Conservation (phyloP, 116 monocot genomes). For the Phalaenopsis hybrid region DNA sequence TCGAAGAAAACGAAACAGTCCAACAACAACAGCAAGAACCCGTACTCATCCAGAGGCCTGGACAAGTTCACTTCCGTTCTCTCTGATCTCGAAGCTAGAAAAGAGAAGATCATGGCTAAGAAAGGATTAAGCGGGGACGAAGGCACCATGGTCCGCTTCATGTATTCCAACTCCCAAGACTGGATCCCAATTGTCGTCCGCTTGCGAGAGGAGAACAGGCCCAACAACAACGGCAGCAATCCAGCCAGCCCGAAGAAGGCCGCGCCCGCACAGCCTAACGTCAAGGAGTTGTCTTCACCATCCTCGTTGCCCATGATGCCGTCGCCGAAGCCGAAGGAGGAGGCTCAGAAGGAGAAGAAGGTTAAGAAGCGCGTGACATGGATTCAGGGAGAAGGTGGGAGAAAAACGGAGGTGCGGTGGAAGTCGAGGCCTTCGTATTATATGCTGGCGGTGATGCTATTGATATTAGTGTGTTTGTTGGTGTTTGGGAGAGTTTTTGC, state of each 20-base stretch:
- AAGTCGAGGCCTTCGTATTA: constrained; percentile 20
- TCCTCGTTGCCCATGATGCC: neutral
- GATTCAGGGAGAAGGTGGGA: neutral
- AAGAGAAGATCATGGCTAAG: constrained; percentile 26
- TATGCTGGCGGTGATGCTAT: constrained; percentile 30
- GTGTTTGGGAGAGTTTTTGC: constrained; percentile 59
- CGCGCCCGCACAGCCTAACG: neutral
- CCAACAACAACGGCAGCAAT: neutral
- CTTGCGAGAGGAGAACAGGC: neutral
- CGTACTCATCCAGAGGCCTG: constrained; percentile 36
- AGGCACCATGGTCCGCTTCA: constrained; percentile 27
- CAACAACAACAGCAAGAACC: constrained; percentile 16
- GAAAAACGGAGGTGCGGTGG: constrained; percentile 2
- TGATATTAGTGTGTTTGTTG: constrained; percentile 46
- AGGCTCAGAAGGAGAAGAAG: neutral
- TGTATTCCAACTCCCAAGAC: constrained; percentile 19
- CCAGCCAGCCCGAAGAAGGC: neutral
- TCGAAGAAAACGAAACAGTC: constrained; percentile 14
- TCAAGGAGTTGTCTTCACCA: neutral
- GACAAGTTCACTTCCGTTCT: constrained; percentile 49
- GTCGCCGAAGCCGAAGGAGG: neutral
- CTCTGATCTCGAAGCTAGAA: constrained; percentile 30
- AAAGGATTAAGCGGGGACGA: constrained; percentile 5
- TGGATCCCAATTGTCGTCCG: constrained; percentile 35
- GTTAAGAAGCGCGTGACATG: neutral